Percentiles rank a stretch among this genome's conserved stretches.
Conservation (phyloP, 208 protist species). For the Crithidia expoeki region DNA sequence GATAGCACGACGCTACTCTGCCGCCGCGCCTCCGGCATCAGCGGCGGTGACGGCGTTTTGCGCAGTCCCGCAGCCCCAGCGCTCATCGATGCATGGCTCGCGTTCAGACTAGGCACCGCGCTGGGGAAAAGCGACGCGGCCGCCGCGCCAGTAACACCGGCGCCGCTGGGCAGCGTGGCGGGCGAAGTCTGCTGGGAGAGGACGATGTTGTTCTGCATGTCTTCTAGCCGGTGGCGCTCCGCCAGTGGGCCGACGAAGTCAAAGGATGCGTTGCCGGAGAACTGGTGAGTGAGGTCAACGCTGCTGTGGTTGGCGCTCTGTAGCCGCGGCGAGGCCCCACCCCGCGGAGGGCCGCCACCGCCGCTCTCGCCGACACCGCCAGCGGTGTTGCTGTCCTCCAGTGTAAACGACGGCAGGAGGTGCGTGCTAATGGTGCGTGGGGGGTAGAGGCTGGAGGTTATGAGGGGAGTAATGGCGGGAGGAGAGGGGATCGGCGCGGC, state of each 20-base stretch:
- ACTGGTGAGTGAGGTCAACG: conserved; percentile 37
- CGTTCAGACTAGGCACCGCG: neutral
- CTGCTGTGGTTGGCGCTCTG: conserved; percentile 26
- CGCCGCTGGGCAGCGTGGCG: neutral
- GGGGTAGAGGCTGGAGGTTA: conserved; percentile 29
- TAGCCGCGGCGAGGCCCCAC: conserved; percentile 8
- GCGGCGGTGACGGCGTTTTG: conserved; percentile 22
- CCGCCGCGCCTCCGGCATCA: neutral
- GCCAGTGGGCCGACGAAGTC: conserved; percentile 49
- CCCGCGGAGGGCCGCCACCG: neutral
- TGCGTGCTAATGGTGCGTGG: conserved; percentile 18
- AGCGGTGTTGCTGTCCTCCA: conserved; percentile 6
- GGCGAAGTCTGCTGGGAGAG: conserved; percentile 13
- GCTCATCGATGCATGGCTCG: neutral
- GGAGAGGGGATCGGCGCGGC: conserved; percentile 13
- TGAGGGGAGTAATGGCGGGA: conserved; percentile 19
- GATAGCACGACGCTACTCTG: conserved; percentile 7
- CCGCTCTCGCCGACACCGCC: neutral
- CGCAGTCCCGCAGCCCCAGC: conserved; percentile 16
- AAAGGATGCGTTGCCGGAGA: conserved; percentile 58
- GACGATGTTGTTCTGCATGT: conserved; percentile 26
- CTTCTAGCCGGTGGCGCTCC: conserved; percentile 40
- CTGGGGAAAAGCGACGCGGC: neutral
- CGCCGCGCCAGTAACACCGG: neutral
- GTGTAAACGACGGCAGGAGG: neutral